phyloP scores from a whole-genome alignment of 1,284 basidiomycete genomes.

The Sutorius eximius region DNA sequence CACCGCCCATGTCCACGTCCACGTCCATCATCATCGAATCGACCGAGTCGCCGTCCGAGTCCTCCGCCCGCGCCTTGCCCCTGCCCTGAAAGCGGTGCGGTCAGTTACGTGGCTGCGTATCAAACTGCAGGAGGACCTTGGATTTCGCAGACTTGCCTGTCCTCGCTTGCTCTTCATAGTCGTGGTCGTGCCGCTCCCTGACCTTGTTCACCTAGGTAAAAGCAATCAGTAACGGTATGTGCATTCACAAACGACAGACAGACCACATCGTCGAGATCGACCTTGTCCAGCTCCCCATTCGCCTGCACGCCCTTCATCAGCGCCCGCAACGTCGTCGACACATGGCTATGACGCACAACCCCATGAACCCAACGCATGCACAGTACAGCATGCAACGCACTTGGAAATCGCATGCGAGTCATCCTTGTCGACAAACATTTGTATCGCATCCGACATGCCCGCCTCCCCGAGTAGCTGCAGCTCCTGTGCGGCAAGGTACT shows the following conservation, averaged over 20 bases:
- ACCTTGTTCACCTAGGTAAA: constrained; percentile 57
- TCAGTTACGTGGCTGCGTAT: background rate
- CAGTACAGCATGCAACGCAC: constrained; percentile 47
- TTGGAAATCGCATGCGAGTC: constrained; percentile 86
- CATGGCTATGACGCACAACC: constrained; percentile 54
- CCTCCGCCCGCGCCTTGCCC: constrained; percentile 50
- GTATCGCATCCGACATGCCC: constrained; percentile 89
- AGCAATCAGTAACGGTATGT: background rate
- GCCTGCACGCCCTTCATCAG: constrained; percentile 67
- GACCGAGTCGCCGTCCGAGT: constrained; percentile 56
- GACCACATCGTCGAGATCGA: constrained; percentile 74
- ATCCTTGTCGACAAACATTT: constrained; percentile 93
- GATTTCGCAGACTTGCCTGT: constrained; percentile 38
- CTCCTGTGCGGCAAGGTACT: constrained; percentile 88
- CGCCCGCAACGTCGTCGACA: constrained; percentile 57
- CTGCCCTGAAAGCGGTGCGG: constrained; percentile 37
- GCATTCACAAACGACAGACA: constrained; percentile 38
- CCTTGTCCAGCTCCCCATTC: constrained; percentile 68
- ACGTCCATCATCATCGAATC: constrained; percentile 82
- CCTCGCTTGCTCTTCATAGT: constrained; percentile 50
- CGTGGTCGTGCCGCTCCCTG: constrained; percentile 64
- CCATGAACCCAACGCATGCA: no score
- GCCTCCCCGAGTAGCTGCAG: constrained; percentile 83
- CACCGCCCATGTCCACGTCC: constrained; percentile 15
- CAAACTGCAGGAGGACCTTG: constrained; percentile 35